These are phyloP conservation scores for Nymphaea colorata DNA, from an alignment of 164 flowering plant genomes.

Conservation along the genomic window DNA sequence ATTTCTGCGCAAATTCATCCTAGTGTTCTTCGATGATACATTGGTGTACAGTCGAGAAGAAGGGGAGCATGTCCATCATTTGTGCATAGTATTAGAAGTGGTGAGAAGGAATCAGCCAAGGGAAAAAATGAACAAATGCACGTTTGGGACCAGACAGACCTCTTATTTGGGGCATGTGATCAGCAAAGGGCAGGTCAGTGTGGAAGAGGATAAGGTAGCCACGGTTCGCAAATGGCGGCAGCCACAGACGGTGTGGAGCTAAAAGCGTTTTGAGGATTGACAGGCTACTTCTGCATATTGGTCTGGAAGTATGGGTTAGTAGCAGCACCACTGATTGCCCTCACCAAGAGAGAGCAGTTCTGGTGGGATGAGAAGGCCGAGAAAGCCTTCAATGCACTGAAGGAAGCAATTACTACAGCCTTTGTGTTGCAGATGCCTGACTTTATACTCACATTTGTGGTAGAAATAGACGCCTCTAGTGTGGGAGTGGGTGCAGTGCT, in stretches of 20 bases:
- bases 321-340: not conserved
- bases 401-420: constrained; percentile 1
- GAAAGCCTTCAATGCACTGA: constrained; percentile 1
- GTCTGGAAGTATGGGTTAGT: constrained; percentile 2
- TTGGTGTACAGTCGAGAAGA: not conserved
- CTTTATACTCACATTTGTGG: no score
- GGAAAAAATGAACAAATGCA: not conserved
- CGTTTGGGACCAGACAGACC: not conserved
- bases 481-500: no score
- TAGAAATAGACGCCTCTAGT: no score
- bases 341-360: not conserved
- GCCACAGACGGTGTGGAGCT: not conserved
- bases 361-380: not conserved
- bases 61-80: constrained; percentile 2
- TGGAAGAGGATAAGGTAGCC: not conserved
- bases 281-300: not conserved
- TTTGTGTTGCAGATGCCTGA: not conserved
- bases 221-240: not conserved
- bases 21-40: not conserved
- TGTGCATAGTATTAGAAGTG: not conserved
- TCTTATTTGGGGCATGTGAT: not conserved
- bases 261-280: not conserved
- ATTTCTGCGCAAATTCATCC: not conserved
- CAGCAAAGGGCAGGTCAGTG: not conserved
- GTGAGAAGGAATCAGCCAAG: not conserved